Base-by-base conservation (phyloP, 805 yeast genomes). In the Lipomyces kockii region DNA sequence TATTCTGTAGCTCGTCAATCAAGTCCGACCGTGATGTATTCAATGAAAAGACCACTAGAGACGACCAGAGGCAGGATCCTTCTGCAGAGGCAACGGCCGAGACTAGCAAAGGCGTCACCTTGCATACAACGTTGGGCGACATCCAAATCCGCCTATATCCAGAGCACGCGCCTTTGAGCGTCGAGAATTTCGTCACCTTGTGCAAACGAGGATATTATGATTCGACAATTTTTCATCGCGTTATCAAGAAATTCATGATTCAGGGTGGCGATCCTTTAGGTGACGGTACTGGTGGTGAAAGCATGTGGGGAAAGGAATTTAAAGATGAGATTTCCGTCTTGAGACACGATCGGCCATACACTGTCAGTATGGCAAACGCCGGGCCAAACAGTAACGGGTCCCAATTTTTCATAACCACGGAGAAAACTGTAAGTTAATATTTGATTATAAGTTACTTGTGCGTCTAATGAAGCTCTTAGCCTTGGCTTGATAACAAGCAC, bases 351-450 rank as follows among this genome's bases (percentile, higher is more conserved):
- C 78, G 78, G 69, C 87, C 88, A 46, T 85, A 83, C 73, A 80
- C 82, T 69, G 82, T 85, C 61, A 83, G 86, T n/a, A 86, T 86
- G 89, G 88, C 88, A 61, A 85, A 85, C 70, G 85, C 86, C 3
- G 88, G 88, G 1, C 84, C 85, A 52, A 81, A 80, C 72, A 85
- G 87, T 46, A 86, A 86, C 73, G 88, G 88, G 2, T 84, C 87
- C 1, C 89, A 85, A 73, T 85, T 85, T 68, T 85, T 85, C 76
- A 85, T 85, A 68, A 85, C 88, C 55, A 85, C 87, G 2, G 87
- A 82, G 20, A 81, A 82, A 54, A 82, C 87, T 27, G 68, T 67
- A 63, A 20, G 70, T 65, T 1, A 14, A 52, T 52, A 52, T 25
- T 52, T 25, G 34, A 29, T 12, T 37, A 14, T 12, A 37, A 59